Conservation (phyloP, 306 rosid genomes). For the Quercus alba region DNA sequence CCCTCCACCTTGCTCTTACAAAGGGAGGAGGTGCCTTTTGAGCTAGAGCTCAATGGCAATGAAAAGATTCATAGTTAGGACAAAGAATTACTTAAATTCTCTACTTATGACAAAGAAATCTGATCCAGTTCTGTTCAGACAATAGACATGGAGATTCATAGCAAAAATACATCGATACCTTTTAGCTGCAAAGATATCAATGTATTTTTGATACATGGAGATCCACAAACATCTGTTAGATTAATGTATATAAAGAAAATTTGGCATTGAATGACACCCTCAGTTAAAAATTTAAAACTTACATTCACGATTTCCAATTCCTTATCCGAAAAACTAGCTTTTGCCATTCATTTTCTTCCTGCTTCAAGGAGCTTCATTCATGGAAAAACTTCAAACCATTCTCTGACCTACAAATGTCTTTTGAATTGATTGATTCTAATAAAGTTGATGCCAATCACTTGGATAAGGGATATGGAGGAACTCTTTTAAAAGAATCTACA, state of each 20-base stretch:
- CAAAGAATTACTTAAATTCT: not conserved
- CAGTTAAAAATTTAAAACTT: not conserved
- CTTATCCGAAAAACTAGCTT: slow-evolving; percentile 48
- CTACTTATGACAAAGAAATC: not conserved
- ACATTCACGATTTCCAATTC: slow-evolving; percentile 55
- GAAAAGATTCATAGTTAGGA: not conserved
- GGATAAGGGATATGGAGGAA: slow-evolving; percentile 70
- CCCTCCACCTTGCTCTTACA: no score
- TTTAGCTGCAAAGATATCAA: slow-evolving; percentile 13
- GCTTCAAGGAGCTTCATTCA: slow-evolving; percentile 32
- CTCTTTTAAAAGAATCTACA: slow-evolving; percentile 49
- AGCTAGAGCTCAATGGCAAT: no score
- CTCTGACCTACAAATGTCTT: slow-evolving; percentile 23
- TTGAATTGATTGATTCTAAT: slow-evolving; percentile 38
- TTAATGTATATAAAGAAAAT: not conserved
- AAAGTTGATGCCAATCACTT: slow-evolving; percentile 47
- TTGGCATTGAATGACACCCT: not conserved
- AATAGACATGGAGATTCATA: not conserved
- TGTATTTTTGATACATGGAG: no score
- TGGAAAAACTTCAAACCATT: slow-evolving; percentile 13
- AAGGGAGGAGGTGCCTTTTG: no score
- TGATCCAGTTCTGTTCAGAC: not conserved
- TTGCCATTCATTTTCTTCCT: slow-evolving; percentile 55
- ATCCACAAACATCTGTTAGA: not conserved
- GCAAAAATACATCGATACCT: slow-evolving; percentile 32